Base-by-base conservation (phyloP, 179 eudicot genomes). In the Actinidia arguta region DNA sequence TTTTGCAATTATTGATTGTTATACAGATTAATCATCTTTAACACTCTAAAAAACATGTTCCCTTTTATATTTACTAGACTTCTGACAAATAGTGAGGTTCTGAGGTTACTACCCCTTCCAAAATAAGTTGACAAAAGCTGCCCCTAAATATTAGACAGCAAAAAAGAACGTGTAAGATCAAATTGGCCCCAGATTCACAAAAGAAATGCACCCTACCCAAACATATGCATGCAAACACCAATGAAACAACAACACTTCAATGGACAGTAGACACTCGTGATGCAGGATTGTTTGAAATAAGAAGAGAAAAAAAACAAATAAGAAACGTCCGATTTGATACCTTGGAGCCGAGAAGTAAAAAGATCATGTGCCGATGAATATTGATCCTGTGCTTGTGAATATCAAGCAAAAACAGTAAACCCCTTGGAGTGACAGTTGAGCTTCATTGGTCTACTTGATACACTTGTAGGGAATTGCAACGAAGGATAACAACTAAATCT, bases 281-380 rank as follows among this genome's bases (percentile, higher is more conserved):
- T 24, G 25, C 9, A 59, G 39, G 36, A 16, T 5, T 14, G 4
- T 13, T 7, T 0, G 36, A 24, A 14, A 51, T 24, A n/a, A 22
- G 24, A 22, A 70, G 0, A 5, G 44, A n/a, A 44, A 69, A 51
- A 11, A 3, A 25, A 9, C 66, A 75, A 75, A 17, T 44, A 54
- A 39, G 10, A 22, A 69, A 24, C 42, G 48, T 58, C 9, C 62
- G 76, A 70, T 55, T 64, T 44, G 44, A 47, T 80, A 95, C 99
- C 97, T 90, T 93, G 98, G 63, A 95, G 88, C 78, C 93, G 93
- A 16, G 97, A 90, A 69, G 97, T 92, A 83, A 94, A 93, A 64
- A 91, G 63, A 85, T 92, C 98, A 81, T 85, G 91, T 48, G 98
- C 44, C 82, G 1, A 2, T 31, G 36, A 31, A 31, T 31, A 31